A percentile compares a stretch with the other conserved stretches of the same genome.
Conservation (phyloP, 805 yeast genomes). For the Lachancea nothofagi region DNA sequence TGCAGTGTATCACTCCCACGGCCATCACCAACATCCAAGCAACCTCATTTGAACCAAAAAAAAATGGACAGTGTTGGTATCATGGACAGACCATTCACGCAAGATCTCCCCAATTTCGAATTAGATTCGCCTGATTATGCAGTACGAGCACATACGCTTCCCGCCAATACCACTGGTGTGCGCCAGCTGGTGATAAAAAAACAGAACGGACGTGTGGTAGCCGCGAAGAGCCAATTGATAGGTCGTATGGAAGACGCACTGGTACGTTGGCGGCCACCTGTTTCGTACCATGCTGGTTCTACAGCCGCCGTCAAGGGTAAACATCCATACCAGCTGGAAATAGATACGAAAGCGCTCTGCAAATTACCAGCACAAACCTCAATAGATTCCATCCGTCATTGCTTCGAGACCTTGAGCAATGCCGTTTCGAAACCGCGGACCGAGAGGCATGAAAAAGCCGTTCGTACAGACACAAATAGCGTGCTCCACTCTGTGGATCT, state of each 20-base stretch:
- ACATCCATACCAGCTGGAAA: slow-evolving; percentile 26
- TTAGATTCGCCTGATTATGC: slow-evolving; percentile 2
- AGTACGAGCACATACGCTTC: slow-evolving; percentile 6
- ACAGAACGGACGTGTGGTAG: slow-evolving; percentile 19
- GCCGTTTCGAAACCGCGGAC: neutral
- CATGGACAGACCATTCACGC: slow-evolving; percentile 5
- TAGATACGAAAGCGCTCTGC: neutral
- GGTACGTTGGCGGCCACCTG: slow-evolving; percentile 27
- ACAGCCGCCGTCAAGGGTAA: slow-evolving; percentile 23
- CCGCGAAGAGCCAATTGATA: slow-evolving; percentile 16
- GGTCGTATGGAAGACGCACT: slow-evolving; percentile 27
- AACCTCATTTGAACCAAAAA: neutral
- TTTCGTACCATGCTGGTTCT: slow-evolving; percentile 23
- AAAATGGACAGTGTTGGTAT: neutral
- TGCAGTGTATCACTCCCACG: too few species aligned
- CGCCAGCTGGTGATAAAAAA: slow-evolving; percentile 26
- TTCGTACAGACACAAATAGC: neutral
- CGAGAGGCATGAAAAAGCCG: neutral
- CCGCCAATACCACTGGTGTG: slow-evolving; percentile 10
- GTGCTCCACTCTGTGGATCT: neutral
- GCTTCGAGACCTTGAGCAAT: slow-evolving; percentile 5
- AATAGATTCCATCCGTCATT: slow-evolving; percentile 4
- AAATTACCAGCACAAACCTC: neutral
- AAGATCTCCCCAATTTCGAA: neutral
- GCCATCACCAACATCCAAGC: too few species aligned